phyloP scores from a whole-genome alignment of 495 filamentous ascomycete genomes.

The Podospora comata region DNA sequence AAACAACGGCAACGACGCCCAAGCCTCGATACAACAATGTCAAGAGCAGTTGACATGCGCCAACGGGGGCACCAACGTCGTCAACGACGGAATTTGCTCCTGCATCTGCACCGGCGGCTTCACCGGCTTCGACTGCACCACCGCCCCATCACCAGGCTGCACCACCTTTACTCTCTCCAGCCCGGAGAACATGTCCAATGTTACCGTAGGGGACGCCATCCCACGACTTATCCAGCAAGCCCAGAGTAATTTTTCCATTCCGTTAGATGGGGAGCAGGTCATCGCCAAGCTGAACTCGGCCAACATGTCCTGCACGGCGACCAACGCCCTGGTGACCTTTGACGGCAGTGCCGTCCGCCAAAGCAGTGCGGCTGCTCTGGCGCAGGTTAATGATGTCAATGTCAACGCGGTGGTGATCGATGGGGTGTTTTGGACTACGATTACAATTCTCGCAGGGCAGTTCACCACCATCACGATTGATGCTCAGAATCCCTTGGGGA shows the following conservation, averaged over 20 bases:
- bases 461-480: constrained; percentile 34
- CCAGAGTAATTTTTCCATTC: constrained; percentile 67
- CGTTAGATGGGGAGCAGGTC: constrained; percentile 61
- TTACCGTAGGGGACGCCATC: constrained; percentile 76
- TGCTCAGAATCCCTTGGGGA: constrained; percentile 12
- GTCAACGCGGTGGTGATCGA: constrained; percentile 28
- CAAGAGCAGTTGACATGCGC: constrained; percentile 57
- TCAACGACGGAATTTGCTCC: constrained; percentile 63
- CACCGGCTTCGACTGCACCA: constrained; percentile 71
- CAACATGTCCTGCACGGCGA: constrained; percentile 69
- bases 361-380: constrained; percentile 19
- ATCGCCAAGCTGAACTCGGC: constrained; percentile 71
- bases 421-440: constrained; percentile 35
- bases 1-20: constrained; percentile 27
- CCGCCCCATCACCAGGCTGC: constrained; percentile 61
- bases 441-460: constrained; percentile 36
- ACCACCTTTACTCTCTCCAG: constrained; percentile 56
- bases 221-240: constrained; percentile 66
- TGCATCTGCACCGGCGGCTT: constrained; percentile 88
- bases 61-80: constrained; percentile 77
- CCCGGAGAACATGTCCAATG: constrained; percentile 51
- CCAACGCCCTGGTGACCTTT: constrained; percentile 87
- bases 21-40: constrained; percentile 47
- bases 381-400: constrained; percentile 18
- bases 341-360: constrained; percentile 48